These are phyloP conservation scores for Glycine latifolia DNA, from an alignment of 306 rosid species.

Conservation along the genomic window DNA sequence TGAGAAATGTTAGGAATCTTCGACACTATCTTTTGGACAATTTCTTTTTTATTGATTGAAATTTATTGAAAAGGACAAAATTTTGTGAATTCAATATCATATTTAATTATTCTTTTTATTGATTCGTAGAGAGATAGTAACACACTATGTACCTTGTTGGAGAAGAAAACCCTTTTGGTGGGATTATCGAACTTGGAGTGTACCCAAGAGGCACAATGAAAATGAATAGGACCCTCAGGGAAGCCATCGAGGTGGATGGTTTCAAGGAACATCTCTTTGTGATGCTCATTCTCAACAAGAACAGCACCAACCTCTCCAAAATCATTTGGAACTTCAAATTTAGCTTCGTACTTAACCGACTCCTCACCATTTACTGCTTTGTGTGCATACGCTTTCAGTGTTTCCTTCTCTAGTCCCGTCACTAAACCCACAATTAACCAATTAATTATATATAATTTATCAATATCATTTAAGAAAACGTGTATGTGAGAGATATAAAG, in stretches of 20 bases:
- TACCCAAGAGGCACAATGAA: constrained; percentile 68
- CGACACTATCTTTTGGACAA: no score
- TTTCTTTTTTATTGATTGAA: no score
- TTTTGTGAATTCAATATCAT: no score
- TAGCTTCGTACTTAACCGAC: constrained; percentile 56
- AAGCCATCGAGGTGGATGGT: constrained; percentile 57
- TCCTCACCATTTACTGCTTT: constrained; percentile 43
- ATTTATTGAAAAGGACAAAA: no score
- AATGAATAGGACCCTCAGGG: constrained; percentile 40
- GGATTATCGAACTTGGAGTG: constrained; percentile 70
- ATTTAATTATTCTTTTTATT: no score
- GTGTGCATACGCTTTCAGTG: constrained; percentile 59
- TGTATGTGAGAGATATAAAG: no score
- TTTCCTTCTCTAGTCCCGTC: constrained; percentile 64
- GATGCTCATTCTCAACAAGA: constrained; percentile 77
- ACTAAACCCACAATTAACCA: constrained; percentile 43
- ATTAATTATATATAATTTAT: neutral
- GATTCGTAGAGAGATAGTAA: no score
- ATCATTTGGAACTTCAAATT: constrained; percentile 57
- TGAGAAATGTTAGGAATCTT: no score
- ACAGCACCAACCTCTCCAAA: constrained; percentile 75
- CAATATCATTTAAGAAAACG: no score
- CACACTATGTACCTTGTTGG: constrained; percentile 59
- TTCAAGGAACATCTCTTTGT: constrained; percentile 69
- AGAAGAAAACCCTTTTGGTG: constrained; percentile 65